A percentile compares a stretch with the other conserved stretches of the same genome.
These are phyloP conservation scores for Cercospora janseana DNA, from an alignment of 2,329 filamentous ascomycete genomes.

Conservation along the genomic window DNA sequence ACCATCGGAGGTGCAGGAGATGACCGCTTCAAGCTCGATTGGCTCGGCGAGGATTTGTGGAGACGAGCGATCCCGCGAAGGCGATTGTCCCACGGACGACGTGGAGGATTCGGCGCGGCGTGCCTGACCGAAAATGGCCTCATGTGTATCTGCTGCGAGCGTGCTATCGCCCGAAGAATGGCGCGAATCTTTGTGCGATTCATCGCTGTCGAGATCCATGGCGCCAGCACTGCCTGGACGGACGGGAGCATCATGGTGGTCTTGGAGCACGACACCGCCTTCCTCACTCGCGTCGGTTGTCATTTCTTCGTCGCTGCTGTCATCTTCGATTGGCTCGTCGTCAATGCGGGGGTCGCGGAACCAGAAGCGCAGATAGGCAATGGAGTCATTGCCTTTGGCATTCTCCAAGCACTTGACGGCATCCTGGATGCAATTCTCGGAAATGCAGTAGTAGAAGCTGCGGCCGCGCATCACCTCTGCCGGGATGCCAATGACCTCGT, in stretches of 20 bases:
- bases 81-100: slow-evolving; percentile 35
- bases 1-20: slow-evolving; percentile 86
- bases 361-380: slow-evolving; percentile 84
- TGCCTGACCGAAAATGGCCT: slow-evolving; percentile 47
- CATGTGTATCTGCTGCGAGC: slow-evolving; percentile 40
- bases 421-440: slow-evolving; percentile 71
- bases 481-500: slow-evolving; percentile 70
- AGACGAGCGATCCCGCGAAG: slow-evolving; percentile 27
- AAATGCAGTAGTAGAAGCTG: slow-evolving; percentile 86
- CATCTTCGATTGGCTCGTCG: slow-evolving; percentile 39
- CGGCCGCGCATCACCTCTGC: slow-evolving; percentile 68
- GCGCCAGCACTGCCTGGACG: slow-evolving; percentile 11
- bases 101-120: slow-evolving; percentile 39
- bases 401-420: slow-evolving; percentile 77
- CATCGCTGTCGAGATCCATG: slow-evolving; percentile 26
- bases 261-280: slow-evolving; percentile 50
- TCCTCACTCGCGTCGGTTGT: slow-evolving; percentile 51
- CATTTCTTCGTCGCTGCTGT: slow-evolving; percentile 47
- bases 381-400: slow-evolving; percentile 86
- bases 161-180: slow-evolving; percentile 50
- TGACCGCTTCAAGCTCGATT: slow-evolving; percentile 81
- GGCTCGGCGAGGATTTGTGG: slow-evolving; percentile 37
- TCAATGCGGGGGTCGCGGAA: slow-evolving; percentile 69
- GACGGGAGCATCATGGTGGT: slow-evolving; percentile 34
- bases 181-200: slow-evolving; percentile 28